Conservation (phyloP, 2,329 filamentous ascomycete species). For the Neoascochyta sp. region DNA sequence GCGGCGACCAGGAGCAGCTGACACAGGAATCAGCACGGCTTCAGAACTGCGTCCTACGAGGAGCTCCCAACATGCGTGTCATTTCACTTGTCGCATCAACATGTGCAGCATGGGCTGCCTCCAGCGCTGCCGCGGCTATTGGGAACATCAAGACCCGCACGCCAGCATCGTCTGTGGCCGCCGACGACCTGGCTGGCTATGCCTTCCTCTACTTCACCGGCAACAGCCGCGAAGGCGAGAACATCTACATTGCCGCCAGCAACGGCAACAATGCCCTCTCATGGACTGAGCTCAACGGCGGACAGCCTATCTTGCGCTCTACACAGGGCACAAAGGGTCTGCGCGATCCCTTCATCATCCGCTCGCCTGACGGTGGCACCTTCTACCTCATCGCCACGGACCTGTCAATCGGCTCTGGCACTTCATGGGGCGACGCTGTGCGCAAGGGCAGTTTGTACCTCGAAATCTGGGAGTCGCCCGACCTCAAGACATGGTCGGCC, state of each 20-base stretch:
- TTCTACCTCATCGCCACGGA: conserved; percentile 54
- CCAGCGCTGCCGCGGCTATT: too few species aligned
- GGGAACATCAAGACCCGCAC: too few species aligned
- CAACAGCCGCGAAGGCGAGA: conserved; percentile 46
- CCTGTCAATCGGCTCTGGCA: conserved; percentile 53
- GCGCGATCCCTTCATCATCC: conserved; percentile 53
- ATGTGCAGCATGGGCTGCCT: too few species aligned
- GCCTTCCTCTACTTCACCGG: conserved; percentile 53
- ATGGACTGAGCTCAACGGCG: conserved; percentile 51
- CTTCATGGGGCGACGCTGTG: conserved; percentile 50
- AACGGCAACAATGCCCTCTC: conserved; percentile 52
- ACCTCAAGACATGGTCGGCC: conserved; percentile 50
- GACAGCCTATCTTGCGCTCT: conserved; percentile 47
- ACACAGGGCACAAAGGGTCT: conserved; percentile 49
- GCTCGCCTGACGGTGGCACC: conserved; percentile 49
- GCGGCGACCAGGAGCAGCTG: too few species aligned
- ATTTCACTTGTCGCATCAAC: too few species aligned
- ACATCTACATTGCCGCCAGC: conserved; percentile 52
- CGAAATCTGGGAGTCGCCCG: conserved; percentile 53
- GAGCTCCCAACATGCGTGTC: too few species aligned
- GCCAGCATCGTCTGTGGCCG: too few species aligned
- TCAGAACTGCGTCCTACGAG: too few species aligned
- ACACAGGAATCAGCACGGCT: too few species aligned
- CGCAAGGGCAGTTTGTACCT: conserved; percentile 50
- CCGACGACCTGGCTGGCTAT: too few species aligned